Percentiles rank a stretch among this genome's conserved stretches.
Conservation (phyloP, 169 alveolate species). For the Pseudocohnilembus persalinus region DNA sequence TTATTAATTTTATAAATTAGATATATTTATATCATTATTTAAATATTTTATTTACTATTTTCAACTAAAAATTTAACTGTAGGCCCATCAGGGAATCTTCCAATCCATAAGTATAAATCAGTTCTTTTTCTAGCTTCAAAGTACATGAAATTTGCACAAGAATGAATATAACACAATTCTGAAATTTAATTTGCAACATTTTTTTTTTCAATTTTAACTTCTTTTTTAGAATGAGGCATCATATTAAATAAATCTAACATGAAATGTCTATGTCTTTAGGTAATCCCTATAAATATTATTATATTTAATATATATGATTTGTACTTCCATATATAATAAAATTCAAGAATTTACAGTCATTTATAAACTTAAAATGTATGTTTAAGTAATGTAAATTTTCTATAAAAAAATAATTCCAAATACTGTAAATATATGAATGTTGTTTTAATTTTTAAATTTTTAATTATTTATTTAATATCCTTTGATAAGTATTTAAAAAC, state of each 20-base stretch:
- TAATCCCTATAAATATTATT: slow-evolving; percentile 94
- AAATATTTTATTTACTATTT: slow-evolving; percentile 64
- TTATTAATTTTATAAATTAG: background rate
- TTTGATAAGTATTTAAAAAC: no score
- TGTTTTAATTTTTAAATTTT: no score
- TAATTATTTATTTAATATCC: no score
- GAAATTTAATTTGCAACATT: slow-evolving; percentile 63
- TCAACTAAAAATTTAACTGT: slow-evolving; percentile 90
- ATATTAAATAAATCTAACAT: slow-evolving; percentile 92
- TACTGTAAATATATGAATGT: no score
- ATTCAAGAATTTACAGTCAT: no score
- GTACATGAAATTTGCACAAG: slow-evolving; percentile 91
- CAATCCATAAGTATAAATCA: slow-evolving; percentile 93
- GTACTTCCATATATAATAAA: no score
- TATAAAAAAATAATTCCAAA: no score
- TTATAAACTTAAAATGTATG: no score
- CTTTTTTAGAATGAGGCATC: slow-evolving; percentile 98
- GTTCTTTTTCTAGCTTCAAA: slow-evolving; percentile 89
- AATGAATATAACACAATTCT: slow-evolving; percentile 69
- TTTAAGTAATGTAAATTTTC: no score
- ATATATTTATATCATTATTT: background rate
- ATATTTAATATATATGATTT: no score
- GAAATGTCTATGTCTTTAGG: slow-evolving; percentile 92
- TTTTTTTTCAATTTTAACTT: slow-evolving; percentile 84
- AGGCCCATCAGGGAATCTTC: slow-evolving; percentile 97